Base-by-base conservation (phyloP, 2,329 filamentous ascomycete species). In the Nothopassalora personata region DNA sequence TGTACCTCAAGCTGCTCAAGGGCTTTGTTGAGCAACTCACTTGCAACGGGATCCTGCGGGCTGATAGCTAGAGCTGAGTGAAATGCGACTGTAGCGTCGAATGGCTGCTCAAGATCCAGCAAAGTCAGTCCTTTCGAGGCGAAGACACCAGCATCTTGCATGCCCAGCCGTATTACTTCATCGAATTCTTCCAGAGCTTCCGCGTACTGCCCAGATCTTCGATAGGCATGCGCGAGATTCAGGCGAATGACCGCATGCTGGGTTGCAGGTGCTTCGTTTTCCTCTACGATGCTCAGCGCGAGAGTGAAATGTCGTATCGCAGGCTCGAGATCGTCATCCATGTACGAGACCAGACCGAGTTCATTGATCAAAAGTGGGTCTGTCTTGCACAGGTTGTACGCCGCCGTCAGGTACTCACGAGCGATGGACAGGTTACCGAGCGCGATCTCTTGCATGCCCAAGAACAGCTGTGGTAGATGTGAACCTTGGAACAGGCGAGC, bases 361-460 rank as follows among this genome's bases (percentile, higher is more conserved):
- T 99, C 94, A 72, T 99, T 99, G 57, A 99, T 81, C 4, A 99
- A 84, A 5, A 97, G 77, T 0, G 94, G 94, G 68, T 99, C 94
- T 0, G 86, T 88, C 67, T 86, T 85, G 77, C 91, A 95, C 11
- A 95, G 80, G 0, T 84, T 81, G 72, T 94, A 95, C 0, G 94
- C 92, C 3, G 91, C 91, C 68, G 90, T 91, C 48, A 97, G 83
- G 72, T 97, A 99, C 73, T 99, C 94, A 64, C 95, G 89, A 0
- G 95, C 94, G 15, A 97, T 82, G 0, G 86, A 87, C 84, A 97
- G 90, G 69, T 99, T 97, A 74, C 96, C 96, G 60, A 99, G 82
- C 18, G 93, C 91, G 51, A 97, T 87, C 74, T 99, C 95, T 73
- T 99, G 95, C 94, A 99, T 99, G 6, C 95, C 94, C 28, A 99